Evolutionary conservation across 306 rosid species (phyloP), one percentile per base, ranked within the genome.

Genomic region (Cucurbita moschata): DNA sequence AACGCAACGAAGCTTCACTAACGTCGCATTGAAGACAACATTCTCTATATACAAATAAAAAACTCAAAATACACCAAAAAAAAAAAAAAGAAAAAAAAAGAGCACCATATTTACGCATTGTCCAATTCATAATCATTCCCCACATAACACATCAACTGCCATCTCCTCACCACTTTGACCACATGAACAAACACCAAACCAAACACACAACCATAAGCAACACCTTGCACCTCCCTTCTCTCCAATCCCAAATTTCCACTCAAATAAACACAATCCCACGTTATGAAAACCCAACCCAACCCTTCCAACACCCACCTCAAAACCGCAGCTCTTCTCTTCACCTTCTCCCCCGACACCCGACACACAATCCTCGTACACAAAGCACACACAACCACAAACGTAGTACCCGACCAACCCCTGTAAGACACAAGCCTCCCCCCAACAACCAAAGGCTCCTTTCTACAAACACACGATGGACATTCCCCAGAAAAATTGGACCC

Each of bases 371-470:
- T 91, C 75, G 81, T 72, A 81, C 85, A 88, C 10, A 90, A 74
- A 40, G 83, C 88, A 40, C 82, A 85, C 70, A 90, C 90, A 79
- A 88, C 92, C 30, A 78, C 79, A 76, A 89, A 87, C 6, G 92
- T 89, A 38, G 98, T 87, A 76, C 72, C n/a, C 6, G 97, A 87
- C 96, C 96, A 89, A 54, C 97, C 97, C 67, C 83, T 81, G 64
- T 90, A 94, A 55, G 83, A 85, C 75, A 85, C 86, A 11, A 86
- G 23, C 58, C 72, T 78, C 44, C 96, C 96, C 72, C 98, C 97
- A 69, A 88, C 97, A 37, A 83, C 72, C 79, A 90, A 74, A 10
- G 77, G 76, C 11, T 85, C 95, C 58, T 76, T 87, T 71, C 98
- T 83, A 54, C 98, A 94, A 39, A 90, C 96, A 76, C 98, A 90